Evolutionary conservation across 768 basidiomycete genomes (phyloP), one percentile per base, ranked within the genome.

Genomic region (Suillus americanus): DNA sequence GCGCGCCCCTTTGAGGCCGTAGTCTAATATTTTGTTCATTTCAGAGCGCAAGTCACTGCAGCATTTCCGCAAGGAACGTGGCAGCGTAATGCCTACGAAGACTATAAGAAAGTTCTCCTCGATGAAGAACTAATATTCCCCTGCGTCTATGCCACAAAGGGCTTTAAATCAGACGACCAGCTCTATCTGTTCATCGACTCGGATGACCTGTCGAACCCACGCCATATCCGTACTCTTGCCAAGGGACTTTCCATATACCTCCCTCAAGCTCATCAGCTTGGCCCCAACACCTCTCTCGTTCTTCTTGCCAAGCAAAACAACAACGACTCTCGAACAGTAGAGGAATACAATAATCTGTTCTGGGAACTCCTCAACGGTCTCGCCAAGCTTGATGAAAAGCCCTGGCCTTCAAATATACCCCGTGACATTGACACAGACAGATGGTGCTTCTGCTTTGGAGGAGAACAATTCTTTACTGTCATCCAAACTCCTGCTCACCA

Each of bases 371-470:
- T 71, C 20, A 67, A 71, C 40, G 65, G 70, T 33, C 46, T 71
- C 0, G 65, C 70, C 12, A 71, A 67, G 41, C 67, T 64, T 13
- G 67, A 71, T 53, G 23, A 20, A 25, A 65, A 66, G 54, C 38
- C 70, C 14, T 71, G 70, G 70, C 70, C 70, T 9, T 35, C 33
- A 3, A 9, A 18, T n/a, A 37, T 65, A 1, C 70, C 70, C 33
- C 70, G 67, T 33, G 67, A 71, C n/a, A 71, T 71, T 30, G 65
- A 71, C 63, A 71, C 67, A 0, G 62, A 70, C 35, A 64, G 40
- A 55, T 71, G 70, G 70, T 71, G 70, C 46, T 57, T 69, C 23
- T 71, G 70, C 65, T 71, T 69, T n/a, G 64, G 62, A 13, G 67
- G 70, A 40, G 70, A 71, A 65, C 60, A 62, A 25, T 67, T 71